Base-by-base conservation (phyloP, 768 basidiomycete genomes). In the Tricholoma saponaceum region DNA sequence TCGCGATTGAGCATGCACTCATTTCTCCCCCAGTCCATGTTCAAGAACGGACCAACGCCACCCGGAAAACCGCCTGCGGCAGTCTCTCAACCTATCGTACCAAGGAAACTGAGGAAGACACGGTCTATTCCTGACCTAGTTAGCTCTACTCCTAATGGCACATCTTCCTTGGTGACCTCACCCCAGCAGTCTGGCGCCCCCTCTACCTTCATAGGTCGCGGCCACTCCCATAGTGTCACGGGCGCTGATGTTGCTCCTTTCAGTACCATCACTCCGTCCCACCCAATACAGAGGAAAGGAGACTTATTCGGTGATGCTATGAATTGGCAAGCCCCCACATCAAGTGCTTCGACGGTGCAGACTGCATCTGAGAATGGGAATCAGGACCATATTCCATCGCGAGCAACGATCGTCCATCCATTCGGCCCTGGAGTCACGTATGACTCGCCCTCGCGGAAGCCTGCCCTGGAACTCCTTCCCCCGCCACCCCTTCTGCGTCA, bases 141-240 rank as follows among this genome's bases (percentile, higher is more conserved):
- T 58, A 73, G 66, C 63, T 22, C 61, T 60, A 35, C 72, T 60
- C 65, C 65, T 18, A 66, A 64, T 46, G 52, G 69, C 64, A 59
- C 71, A 23, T 30, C 70, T 20, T 63, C 69, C 0, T 28, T 23
- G 37, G 6, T 26, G 14, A 39, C 16, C 6, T 43, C 41, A 8
- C 32, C 53, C 4, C 53, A 44, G n/a, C 62, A 70, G 4, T 32
- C 62, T 58, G 69, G 73, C 0, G 63, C 67, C 3, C 65, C 66
- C 51, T 62, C 60, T 41, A 50, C 69, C 6, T 57, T 64, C 14
- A 69, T 73, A 3, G 87, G 85, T 39, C 83, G 89, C 23, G 82
- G 78, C 2, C 90, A 92, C 64, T 90, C 90, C 3, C 86, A 89
- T 61, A 90, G 88, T 69, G 89, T 92, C 16, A 91, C 89, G 0